These are phyloP conservation scores for Venturia nashicola DNA, from an alignment of 2,329 filamentous ascomycete genomes.

Conservation along the genomic window DNA sequence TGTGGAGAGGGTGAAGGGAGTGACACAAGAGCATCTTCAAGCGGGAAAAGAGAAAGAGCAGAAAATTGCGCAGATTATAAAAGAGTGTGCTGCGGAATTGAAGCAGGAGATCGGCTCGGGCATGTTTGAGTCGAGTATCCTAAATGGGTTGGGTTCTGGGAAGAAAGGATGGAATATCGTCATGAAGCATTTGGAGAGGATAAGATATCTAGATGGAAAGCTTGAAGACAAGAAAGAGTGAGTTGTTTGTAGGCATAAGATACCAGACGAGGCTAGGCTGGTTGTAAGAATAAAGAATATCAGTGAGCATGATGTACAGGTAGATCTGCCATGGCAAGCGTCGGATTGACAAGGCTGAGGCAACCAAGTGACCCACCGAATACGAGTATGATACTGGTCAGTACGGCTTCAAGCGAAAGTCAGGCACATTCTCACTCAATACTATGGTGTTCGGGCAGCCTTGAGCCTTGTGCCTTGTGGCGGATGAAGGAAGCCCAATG, in stretches of 20 bases:
- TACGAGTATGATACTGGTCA: neutral
- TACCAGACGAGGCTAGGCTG: neutral
- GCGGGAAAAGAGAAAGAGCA: constrained; percentile 3
- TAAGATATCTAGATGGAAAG: neutral
- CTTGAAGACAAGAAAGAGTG: neutral
- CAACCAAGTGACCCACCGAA: neutral
- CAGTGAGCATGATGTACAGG: neutral
- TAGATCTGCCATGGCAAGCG: neutral
- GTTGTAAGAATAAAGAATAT: neutral
- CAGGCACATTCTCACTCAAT: neutral
- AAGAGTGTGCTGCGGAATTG: constrained; percentile 7
- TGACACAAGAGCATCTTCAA: neutral
- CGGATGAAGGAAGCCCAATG: neutral
- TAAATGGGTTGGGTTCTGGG: constrained; percentile 1
- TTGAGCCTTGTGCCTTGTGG: neutral
- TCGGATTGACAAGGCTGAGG: neutral
- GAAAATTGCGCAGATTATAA: constrained; percentile 2
- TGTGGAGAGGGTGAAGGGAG: neutral
- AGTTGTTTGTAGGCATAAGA: neutral
- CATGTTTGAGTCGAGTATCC: neutral
- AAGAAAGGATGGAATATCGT: constrained; percentile 5
- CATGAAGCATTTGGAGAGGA: constrained; percentile 6
- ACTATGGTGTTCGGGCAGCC: neutral
- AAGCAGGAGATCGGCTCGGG: constrained; percentile 3
- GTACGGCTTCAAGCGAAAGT: neutral